These are phyloP conservation scores for Domatiomyces catenatus DNA, from an alignment of 2,329 filamentous ascomycete species.

Conservation along the genomic window DNA sequence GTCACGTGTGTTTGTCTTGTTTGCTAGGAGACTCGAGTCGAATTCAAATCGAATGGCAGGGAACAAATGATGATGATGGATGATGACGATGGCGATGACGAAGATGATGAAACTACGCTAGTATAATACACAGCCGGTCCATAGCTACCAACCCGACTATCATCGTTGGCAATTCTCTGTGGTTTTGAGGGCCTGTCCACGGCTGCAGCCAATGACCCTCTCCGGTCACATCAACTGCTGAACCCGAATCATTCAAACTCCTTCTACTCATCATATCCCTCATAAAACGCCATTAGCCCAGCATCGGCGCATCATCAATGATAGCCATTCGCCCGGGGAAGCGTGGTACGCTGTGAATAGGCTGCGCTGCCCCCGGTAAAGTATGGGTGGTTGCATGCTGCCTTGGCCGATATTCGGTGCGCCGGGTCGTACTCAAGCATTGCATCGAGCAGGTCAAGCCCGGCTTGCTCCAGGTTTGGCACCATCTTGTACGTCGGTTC, in stretches of 20 bases:
- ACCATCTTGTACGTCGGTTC: conserved; percentile 53
- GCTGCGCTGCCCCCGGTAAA: conserved; percentile 43
- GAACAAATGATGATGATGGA: too few relatives aligned
- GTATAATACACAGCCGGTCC: neutral
- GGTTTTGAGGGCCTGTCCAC: neutral
- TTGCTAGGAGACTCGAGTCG: too few relatives aligned
- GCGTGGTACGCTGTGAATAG: conserved; percentile 29
- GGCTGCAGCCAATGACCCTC: neutral
- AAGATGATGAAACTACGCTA: neutral
- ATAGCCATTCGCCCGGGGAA: conserved; percentile 21
- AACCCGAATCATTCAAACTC: neutral
- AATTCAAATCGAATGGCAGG: too few relatives aligned
- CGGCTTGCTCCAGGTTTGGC: conserved; percentile 52
- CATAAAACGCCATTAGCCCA: neutral
- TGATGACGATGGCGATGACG: neutral
- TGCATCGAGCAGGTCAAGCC: conserved; percentile 37
- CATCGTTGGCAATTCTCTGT: neutral
- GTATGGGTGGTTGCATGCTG: conserved; percentile 70
- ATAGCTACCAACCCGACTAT: neutral
- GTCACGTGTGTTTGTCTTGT: too few relatives aligned
- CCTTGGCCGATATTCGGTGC: conserved; percentile 75
- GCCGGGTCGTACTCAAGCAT: conserved; percentile 81
- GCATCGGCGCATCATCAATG: conserved; percentile 20
- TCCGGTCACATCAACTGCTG: neutral
- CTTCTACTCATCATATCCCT: neutral